Percentiles rank a stretch among this genome's conserved stretches.
Conservation (phyloP, 2,329 filamentous ascomycete genomes). For the Fusarium miscanthi region DNA sequence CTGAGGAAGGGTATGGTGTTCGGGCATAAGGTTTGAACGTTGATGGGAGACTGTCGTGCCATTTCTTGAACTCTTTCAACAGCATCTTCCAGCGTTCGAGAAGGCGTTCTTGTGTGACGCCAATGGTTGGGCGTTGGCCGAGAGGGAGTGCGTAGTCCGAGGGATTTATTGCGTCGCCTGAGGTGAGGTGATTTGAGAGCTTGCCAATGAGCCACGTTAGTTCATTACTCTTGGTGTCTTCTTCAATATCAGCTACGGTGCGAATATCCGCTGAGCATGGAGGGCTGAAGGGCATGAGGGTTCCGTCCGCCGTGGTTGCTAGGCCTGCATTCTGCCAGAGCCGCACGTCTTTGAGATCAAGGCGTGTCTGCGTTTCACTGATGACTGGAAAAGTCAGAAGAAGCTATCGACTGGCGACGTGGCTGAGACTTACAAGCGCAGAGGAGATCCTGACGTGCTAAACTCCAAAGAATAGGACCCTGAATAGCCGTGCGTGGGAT, state of each 20-base stretch:
- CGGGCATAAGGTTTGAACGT: constrained; percentile 33
- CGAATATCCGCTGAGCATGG: constrained; percentile 53
- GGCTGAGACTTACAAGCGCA: constrained; percentile 24
- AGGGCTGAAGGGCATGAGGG: constrained; percentile 48
- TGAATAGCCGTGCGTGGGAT: constrained; percentile 39
- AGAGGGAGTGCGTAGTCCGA: constrained; percentile 43
- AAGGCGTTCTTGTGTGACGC: constrained; percentile 37
- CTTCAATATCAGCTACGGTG: constrained; percentile 63
- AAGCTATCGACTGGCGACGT: rapidly evolving
- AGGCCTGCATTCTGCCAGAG: constrained; percentile 74
- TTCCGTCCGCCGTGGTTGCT: constrained; percentile 51
- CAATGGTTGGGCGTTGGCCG: constrained; percentile 27
- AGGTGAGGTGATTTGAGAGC: constrained; percentile 72
- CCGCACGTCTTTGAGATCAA: constrained; percentile 69
- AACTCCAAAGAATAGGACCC: constrained; percentile 41
- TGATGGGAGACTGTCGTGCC: constrained; percentile 25
- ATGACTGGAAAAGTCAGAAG: constrained; percentile 19
- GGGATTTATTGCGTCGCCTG: constrained; percentile 60
- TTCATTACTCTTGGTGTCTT: constrained; percentile 72
- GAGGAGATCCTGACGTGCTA: constrained; percentile 36
- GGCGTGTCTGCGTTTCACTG: constrained; percentile 42
- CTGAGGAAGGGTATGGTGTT: background rate
- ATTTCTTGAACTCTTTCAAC: constrained; percentile 27
- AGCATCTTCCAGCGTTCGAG: constrained; percentile 37
- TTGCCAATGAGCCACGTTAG: constrained; percentile 75